Conservation (phyloP, 371 early-diverging fungal species). For the Ordospora pajunii region DNA sequence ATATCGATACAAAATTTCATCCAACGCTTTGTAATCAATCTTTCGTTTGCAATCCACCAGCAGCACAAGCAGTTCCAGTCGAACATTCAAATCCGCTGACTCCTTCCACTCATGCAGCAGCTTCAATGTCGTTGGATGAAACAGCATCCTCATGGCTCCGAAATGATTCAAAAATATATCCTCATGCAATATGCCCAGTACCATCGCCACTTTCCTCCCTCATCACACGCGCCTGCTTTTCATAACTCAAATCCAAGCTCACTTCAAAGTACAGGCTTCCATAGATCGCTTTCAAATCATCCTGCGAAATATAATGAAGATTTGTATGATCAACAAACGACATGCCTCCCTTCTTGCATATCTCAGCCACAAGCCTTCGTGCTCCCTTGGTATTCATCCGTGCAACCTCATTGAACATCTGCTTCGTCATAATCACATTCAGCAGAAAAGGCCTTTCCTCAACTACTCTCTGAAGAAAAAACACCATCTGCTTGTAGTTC, state of each 20-base stretch:
- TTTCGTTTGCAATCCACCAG: not conserved
- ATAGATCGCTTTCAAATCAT: slow-evolving; percentile 7
- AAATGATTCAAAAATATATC: not conserved
- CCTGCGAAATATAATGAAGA: slow-evolving; percentile 21
- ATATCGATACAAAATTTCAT: not conserved
- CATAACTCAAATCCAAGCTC: not conserved
- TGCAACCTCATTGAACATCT: slow-evolving; percentile 19
- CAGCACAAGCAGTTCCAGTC: not conserved
- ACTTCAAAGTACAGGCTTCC: slow-evolving; percentile 21
- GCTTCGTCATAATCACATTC: slow-evolving; percentile 12
- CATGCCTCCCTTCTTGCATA: slow-evolving; percentile 22
- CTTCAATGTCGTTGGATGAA: not conserved
- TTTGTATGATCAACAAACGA: slow-evolving; percentile 5
- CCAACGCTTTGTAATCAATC: not conserved
- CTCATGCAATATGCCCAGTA: too few relatives aligned
- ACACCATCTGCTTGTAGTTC: not conserved
- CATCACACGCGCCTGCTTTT: too few relatives aligned
- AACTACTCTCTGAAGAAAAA: slow-evolving; percentile 14
- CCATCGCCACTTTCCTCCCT: too few relatives aligned
- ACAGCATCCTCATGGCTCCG: not conserved
- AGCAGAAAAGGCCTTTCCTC: slow-evolving; percentile 30
- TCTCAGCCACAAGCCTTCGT: not conserved
- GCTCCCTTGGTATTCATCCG: not conserved
- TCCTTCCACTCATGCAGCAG: not conserved
- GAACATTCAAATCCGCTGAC: not conserved